Percentiles rank a stretch among this genome's conserved stretches.
phyloP scores from a whole-genome alignment of 805 yeast species.

The Candida bentonensis region DNA sequence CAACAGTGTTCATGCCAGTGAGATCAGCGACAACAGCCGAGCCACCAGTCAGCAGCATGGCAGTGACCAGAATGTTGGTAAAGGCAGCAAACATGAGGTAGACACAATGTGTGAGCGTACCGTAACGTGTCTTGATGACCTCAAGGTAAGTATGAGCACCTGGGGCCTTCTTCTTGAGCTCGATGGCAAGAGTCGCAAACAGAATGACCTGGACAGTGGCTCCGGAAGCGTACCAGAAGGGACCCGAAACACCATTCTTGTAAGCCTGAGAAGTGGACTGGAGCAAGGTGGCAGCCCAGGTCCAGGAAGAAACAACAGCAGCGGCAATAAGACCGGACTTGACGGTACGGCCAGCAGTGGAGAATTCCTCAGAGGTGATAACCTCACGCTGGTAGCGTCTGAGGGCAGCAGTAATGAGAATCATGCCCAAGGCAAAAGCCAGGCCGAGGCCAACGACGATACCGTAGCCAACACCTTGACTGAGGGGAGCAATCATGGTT shows the following conservation, averaged over 20 bases:
- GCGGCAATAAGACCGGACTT: conserved; percentile 74
- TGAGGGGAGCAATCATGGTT: conserved; percentile 24
- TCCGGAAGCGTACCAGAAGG: conserved; percentile 80
- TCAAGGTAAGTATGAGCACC: conserved; percentile 86
- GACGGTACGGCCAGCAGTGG: conserved; percentile 85
- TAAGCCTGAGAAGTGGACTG: conserved; percentile 71
- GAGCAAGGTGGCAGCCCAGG: conserved; percentile 75
- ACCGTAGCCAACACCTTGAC: conserved; percentile 79
- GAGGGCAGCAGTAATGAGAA: conserved; percentile 52
- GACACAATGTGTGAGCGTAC: conserved; percentile 50
- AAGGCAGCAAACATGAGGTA: conserved; percentile 66
- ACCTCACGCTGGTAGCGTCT: conserved; percentile 72
- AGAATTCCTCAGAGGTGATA: conserved; percentile 85
- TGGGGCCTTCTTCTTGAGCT: conserved; percentile 80
- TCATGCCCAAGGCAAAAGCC: conserved; percentile 54
- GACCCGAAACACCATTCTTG: conserved; percentile 64
- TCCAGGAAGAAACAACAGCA: conserved; percentile 91
- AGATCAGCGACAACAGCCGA: conserved; percentile 67
- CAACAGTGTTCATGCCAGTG: conserved; percentile 74
- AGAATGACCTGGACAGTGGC: conserved; percentile 80
- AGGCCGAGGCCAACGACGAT: conserved; percentile 82
- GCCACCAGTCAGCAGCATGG: conserved; percentile 85
- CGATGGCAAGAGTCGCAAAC: conserved; percentile 78
- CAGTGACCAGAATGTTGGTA: conserved; percentile 80
- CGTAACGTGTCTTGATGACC: conserved; percentile 69